Percentiles rank a stretch among this genome's conserved stretches.
Conservation (phyloP, 148 eudicot species). For the Rhododendron williamsianum region DNA sequence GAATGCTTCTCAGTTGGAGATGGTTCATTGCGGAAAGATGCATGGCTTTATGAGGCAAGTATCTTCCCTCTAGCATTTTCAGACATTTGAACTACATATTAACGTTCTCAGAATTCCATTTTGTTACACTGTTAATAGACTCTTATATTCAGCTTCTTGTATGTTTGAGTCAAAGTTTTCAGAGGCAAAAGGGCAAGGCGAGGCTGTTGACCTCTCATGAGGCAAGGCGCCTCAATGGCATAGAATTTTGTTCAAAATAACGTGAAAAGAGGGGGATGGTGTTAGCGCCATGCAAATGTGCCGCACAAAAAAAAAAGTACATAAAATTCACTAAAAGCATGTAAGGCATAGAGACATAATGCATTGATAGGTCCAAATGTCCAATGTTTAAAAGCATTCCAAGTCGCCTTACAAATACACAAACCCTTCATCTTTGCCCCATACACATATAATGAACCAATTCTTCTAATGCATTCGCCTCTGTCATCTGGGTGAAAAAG, state of each 20-base stretch:
- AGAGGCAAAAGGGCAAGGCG: neutral
- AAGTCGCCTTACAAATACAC: neutral
- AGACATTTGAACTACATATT: neutral
- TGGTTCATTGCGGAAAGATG: constrained; percentile 92
- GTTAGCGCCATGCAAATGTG: too few species aligned
- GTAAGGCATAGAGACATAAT: neutral
- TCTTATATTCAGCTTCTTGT: neutral
- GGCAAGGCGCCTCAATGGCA: too few species aligned
- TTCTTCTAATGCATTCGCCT: neutral
- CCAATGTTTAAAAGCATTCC: neutral
- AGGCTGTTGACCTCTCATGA: too few species aligned
- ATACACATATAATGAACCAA: neutral
- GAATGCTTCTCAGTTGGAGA: constrained; percentile 98
- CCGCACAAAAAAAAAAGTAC: too few species aligned
- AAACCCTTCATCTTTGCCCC: neutral
- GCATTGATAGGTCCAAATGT: neutral
- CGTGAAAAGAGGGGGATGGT: neutral
- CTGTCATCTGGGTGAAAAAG: neutral
- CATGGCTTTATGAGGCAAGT: constrained; percentile 98
- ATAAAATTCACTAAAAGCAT: neutral
- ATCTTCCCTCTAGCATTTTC: constrained; percentile 14
- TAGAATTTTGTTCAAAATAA: neutral
- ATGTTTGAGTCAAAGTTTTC: neutral
- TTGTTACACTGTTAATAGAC: neutral
- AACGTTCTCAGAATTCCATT: neutral